Conservation (phyloP, 2,329 filamentous ascomycete genomes). For the Sporothrix sp. region DNA sequence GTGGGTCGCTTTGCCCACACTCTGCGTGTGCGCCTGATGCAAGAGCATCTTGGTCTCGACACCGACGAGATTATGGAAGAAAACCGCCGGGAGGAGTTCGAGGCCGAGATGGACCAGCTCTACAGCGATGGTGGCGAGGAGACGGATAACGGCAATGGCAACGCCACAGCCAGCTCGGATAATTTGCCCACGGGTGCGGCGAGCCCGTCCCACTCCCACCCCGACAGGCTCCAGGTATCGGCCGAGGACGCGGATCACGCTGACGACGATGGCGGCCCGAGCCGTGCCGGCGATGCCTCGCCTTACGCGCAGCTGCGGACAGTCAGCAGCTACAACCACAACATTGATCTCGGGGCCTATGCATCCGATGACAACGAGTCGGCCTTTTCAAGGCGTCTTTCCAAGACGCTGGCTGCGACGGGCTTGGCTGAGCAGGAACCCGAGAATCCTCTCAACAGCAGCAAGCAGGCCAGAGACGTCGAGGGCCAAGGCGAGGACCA, state of each 20-base stretch:
- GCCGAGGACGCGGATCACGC: background rate
- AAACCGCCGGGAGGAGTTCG: slow-evolving; percentile 51
- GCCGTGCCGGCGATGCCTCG: background rate
- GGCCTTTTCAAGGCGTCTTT: slow-evolving; percentile 26
- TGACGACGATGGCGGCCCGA: background rate
- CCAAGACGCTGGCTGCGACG: background rate
- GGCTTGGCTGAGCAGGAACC: background rate
- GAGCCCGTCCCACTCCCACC: background rate
- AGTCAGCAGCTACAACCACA: slow-evolving; percentile 64
- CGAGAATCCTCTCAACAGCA: slow-evolving; percentile 34
- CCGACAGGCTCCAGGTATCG: background rate
- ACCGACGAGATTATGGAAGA: slow-evolving; percentile 84
- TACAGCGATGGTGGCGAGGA: slow-evolving; percentile 37
- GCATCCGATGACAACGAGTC: slow-evolving; percentile 33
- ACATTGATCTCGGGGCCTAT: slow-evolving; percentile 49
- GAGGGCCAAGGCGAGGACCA: slow-evolving; percentile 68
- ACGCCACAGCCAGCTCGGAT: slow-evolving; percentile 17
- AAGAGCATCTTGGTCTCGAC: slow-evolving; percentile 91
- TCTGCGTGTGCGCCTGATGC: slow-evolving; percentile 85
- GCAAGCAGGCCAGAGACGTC: slow-evolving; percentile 62
- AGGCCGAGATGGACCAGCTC: slow-evolving; percentile 52
- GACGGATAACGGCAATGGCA: slow-evolving; percentile 23
- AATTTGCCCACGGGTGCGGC: slow-evolving; percentile 16
- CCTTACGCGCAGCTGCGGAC: slow-evolving; percentile 25
- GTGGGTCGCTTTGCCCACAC: slow-evolving; percentile 91